These are phyloP conservation scores for Pseudofabraea citricarpa DNA, from an alignment of 2,329 filamentous ascomycete genomes.

Conservation along the genomic window DNA sequence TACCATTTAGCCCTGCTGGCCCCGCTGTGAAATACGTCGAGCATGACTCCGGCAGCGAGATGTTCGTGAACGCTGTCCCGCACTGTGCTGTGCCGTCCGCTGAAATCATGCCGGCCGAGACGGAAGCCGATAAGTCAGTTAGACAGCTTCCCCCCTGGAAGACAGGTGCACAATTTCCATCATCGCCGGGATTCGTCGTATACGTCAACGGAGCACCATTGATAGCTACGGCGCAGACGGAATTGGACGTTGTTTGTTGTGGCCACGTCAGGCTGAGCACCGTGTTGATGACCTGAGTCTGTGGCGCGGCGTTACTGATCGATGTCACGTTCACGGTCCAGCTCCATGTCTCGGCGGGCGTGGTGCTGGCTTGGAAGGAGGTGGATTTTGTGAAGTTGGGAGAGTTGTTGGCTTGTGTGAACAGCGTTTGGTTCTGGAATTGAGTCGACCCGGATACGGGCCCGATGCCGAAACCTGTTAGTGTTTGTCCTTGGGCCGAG, in stretches of 20 bases:
- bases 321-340: not conserved
- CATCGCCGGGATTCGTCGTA: not conserved
- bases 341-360: not conserved
- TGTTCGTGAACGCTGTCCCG: not conserved
- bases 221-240: not conserved
- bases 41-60: not conserved
- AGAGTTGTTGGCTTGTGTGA: not conserved
- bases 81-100: not conserved
- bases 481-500: not conserved
- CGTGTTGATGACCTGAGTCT: not conserved
- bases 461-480: not conserved
- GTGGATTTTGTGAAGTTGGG: not conserved
- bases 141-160: not conserved
- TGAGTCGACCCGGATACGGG: not conserved
- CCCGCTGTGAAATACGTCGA: not conserved
- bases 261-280: not conserved
- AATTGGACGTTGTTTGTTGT: not conserved
- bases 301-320: not conserved
- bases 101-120: not conserved
- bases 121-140: not conserved
- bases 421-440: conserved; percentile 1
- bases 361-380: not conserved
- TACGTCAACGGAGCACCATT: not conserved
- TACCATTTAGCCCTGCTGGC: no score
- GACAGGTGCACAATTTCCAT: not conserved